phyloP scores from a whole-genome alignment of 2,329 filamentous ascomycete genomes.

The Penicillium sp. region DNA sequence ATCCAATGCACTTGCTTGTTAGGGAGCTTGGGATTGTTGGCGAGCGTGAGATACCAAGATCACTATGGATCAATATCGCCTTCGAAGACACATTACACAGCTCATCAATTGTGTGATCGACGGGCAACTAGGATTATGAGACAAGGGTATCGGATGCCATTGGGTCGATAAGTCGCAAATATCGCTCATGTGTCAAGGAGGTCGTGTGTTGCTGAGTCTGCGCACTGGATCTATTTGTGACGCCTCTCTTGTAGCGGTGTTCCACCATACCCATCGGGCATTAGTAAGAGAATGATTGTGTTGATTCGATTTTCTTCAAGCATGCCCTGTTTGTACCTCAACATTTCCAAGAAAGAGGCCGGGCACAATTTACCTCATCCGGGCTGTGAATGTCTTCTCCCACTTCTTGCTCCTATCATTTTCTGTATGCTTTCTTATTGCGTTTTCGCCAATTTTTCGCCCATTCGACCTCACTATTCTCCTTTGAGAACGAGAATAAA shows the following conservation, averaged over 20 bases:
- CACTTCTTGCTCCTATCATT: slow-evolving; percentile 19
- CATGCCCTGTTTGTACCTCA: slow-evolving; percentile 18
- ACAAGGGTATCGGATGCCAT: slow-evolving; percentile 19
- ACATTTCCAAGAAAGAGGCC: too few species aligned
- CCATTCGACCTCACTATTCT: too few species aligned
- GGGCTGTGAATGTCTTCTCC: slow-evolving; percentile 15
- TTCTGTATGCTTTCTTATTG: background rate
- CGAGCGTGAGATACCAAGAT: slow-evolving; percentile 30
- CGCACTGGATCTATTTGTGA: slow-evolving; percentile 30
- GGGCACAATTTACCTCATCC: slow-evolving; percentile 26
- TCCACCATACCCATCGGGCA: slow-evolving; percentile 25
- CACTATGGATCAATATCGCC: slow-evolving; percentile 28
- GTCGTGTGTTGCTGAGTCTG: slow-evolving; percentile 30
- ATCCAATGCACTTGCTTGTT: slow-evolving; percentile 16
- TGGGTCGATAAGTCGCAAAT: slow-evolving; percentile 28
- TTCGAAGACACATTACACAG: slow-evolving; percentile 2
- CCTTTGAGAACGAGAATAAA: background rate
- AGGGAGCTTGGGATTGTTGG: slow-evolving; percentile 25
- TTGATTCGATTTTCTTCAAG: slow-evolving; percentile 24
- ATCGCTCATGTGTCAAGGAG: slow-evolving; percentile 27
- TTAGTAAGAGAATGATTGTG: slow-evolving; percentile 24
- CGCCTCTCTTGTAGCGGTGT: slow-evolving; percentile 19
- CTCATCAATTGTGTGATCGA: slow-evolving; percentile 6
- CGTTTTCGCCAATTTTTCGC: background rate
- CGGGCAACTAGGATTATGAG: slow-evolving; percentile 9